Evolutionary conservation across 2,329 filamentous ascomycete genomes (phyloP).

Genomic region (Colletotrichum nymphaeae): DNA sequence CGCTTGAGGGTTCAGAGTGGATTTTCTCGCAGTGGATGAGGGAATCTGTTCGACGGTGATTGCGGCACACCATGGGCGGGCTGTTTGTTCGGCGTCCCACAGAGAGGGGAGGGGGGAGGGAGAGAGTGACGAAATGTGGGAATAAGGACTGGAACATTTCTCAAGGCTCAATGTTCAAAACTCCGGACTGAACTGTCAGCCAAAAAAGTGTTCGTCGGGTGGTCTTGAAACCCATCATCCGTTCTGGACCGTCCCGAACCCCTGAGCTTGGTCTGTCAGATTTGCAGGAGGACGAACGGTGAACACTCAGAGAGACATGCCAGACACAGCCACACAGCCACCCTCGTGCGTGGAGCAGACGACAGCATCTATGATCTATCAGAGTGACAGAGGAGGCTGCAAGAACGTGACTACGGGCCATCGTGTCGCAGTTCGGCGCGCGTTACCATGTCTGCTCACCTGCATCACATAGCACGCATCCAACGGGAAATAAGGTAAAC

Average conservation of each 20-base stretch:
- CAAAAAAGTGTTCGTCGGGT: not conserved
- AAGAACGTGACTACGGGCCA: not conserved
- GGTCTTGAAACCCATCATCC: slow-evolving; percentile 4
- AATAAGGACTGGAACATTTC: not conserved
- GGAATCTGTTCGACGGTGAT: not conserved
- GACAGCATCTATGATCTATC: too few relatives aligned
- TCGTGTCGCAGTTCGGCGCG: not conserved
- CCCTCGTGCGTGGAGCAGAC: not conserved
- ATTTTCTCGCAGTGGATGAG: not conserved
- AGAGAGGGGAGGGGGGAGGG: not conserved
- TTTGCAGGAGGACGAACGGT: not conserved
- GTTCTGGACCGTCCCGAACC: not conserved
- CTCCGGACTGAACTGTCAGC: not conserved
- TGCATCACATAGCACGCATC: slow-evolving; percentile 1
- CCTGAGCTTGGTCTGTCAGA: not conserved
- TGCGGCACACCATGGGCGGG: not conserved
- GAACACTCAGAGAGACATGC: not conserved
- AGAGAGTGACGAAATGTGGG: not conserved
- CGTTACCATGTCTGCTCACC: not conserved
- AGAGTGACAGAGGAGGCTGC: not conserved
- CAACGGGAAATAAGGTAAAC: slow-evolving; percentile 5
- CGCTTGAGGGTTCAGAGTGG: not conserved
- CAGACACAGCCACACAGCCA: not conserved
- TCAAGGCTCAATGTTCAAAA: not conserved
- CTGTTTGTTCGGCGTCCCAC: not conserved